phyloP scores from a whole-genome alignment of 495 filamentous ascomycete species.

The Aspergillus bertholletiae region DNA sequence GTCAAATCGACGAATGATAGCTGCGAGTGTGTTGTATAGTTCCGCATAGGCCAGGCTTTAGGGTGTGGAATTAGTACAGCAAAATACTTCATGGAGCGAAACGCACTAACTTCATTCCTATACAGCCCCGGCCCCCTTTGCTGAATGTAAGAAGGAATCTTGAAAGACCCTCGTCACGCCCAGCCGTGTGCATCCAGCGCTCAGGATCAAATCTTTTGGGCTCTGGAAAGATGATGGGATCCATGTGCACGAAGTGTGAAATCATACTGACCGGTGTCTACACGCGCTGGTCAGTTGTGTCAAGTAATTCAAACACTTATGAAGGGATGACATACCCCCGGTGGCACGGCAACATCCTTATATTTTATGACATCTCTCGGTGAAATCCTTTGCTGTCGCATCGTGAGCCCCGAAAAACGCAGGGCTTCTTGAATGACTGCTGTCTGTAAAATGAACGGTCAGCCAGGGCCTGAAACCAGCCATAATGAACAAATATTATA shows the following conservation, averaged over 20 bases:
- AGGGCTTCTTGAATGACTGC: slow-evolving; percentile 46
- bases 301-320: slow-evolving; percentile 17
- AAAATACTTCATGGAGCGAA: not conserved
- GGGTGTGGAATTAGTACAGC: not conserved
- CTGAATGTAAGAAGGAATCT: slow-evolving; percentile 41
- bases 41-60: slow-evolving; percentile 30
- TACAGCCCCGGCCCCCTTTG: slow-evolving; percentile 41
- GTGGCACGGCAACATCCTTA: slow-evolving; percentile 31
- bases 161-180: slow-evolving; percentile 20
- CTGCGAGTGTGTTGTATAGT: slow-evolving; percentile 26
- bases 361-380: slow-evolving; percentile 38
- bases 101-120: slow-evolving; percentile 43
- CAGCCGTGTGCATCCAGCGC: slow-evolving; percentile 40
- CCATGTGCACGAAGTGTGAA: slow-evolving; percentile 43
- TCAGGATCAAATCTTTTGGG: slow-evolving; percentile 45
- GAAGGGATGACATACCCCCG: slow-evolving; percentile 25
- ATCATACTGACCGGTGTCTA: slow-evolving; percentile 42
- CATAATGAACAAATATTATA: not conserved
- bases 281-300: not conserved
- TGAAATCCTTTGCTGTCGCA: slow-evolving; percentile 36
- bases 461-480: not conserved
- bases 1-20: slow-evolving; percentile 26
- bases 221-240: slow-evolving; percentile 44
- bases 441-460: slow-evolving; percentile 18
- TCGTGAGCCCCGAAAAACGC: slow-evolving; percentile 38